Conservation (phyloP, 768 basidiomycete species). For the Leucocoprinus birnbaumii region DNA sequence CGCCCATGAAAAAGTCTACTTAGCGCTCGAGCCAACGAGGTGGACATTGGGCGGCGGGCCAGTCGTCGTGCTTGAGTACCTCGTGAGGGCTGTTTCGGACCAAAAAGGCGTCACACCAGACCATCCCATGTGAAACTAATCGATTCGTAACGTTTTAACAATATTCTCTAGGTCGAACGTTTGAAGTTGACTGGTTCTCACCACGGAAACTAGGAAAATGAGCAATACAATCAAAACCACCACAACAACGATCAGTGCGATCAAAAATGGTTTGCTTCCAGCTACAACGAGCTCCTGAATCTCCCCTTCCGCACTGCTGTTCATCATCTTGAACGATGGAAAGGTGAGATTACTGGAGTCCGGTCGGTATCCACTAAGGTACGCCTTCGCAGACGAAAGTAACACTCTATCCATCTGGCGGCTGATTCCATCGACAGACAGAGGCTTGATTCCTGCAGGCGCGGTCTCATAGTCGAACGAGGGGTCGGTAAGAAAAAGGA, state of each 20-base stretch:
- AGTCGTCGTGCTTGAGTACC: too few relatives aligned
- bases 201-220: background rate
- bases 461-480: background rate
- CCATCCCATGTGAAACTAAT: too few relatives aligned
- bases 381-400: background rate
- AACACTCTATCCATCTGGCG: slow-evolving; percentile 2
- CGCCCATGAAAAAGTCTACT: too few relatives aligned
- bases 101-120: too few relatives aligned
- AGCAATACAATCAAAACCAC: background rate
- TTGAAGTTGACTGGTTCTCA: background rate
- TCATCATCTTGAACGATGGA: background rate
- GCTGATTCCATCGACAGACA: background rate
- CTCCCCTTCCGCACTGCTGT: background rate
- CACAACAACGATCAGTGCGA: background rate
- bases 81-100: too few relatives aligned
- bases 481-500: slow-evolving; percentile 2
- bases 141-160: too few relatives aligned
- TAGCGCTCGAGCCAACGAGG: too few relatives aligned
- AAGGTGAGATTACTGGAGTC: background rate
- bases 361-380: background rate
- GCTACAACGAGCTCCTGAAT: background rate
- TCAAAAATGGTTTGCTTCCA: background rate
- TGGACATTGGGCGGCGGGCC: too few relatives aligned
- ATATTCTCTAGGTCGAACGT: slow-evolving; percentile 1
- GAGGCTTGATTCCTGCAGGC: background rate